These are phyloP conservation scores for Globisporangium nagaii DNA, from an alignment of 352 stramenopile species.

Conservation along the genomic window DNA sequence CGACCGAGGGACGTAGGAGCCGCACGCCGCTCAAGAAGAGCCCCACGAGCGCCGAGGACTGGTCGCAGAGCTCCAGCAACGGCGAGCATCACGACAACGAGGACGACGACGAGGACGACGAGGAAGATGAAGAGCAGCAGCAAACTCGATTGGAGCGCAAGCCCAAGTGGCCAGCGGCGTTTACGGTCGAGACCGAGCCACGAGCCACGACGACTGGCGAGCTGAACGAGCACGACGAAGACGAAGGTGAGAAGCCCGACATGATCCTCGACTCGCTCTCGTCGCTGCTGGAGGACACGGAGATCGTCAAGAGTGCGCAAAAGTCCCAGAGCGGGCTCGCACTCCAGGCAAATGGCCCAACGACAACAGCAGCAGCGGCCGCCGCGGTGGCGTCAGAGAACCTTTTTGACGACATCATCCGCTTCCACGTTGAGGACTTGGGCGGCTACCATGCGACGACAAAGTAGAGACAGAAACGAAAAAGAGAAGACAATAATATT, in stretches of 20 bases:
- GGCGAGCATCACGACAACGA: background rate
- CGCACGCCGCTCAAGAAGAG: slow-evolving; percentile 1
- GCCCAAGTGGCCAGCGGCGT: background rate
- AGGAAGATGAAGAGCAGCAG: background rate
- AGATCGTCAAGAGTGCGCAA: slow-evolving; percentile 10
- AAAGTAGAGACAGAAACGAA: background rate
- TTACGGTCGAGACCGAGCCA: background rate
- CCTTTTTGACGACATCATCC: slow-evolving; percentile 36
- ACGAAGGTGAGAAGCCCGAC: slow-evolving; percentile 9
- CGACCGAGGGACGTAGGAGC: background rate
- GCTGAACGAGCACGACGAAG: background rate
- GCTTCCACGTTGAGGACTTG: slow-evolving; percentile 35
- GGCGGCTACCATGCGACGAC: slow-evolving; percentile 8
- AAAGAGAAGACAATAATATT: background rate
- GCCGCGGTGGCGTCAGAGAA: slow-evolving; percentile 7
- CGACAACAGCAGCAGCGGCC: background rate
- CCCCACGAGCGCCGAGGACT: slow-evolving; percentile 9
- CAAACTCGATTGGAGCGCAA: background rate
- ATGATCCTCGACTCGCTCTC: slow-evolving; percentile 29
- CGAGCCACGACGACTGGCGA: background rate
- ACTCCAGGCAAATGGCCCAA: background rate
- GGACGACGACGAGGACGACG: background rate
- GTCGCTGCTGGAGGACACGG: slow-evolving; percentile 24
- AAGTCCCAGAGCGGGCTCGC: too few species aligned
- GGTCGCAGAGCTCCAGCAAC: slow-evolving; percentile 3